These are phyloP conservation scores for Nyctanthes arbortristis DNA, from an alignment of 257 asterid species.

Conservation along the genomic window DNA sequence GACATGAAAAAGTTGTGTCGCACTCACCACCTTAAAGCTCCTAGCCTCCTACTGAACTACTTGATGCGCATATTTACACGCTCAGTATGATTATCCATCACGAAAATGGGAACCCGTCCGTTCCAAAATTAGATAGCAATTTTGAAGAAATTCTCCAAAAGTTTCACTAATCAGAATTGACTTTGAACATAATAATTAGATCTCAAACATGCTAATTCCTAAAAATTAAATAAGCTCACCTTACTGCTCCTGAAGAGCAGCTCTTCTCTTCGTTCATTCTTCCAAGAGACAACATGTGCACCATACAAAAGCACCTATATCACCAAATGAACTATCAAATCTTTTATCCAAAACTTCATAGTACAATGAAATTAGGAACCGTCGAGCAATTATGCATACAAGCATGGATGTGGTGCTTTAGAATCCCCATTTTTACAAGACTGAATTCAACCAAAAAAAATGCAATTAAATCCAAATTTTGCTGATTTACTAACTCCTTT, in stretches of 20 bases:
- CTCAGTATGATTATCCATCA: neutral
- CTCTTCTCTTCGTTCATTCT: constrained; percentile 77
- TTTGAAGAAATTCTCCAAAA: constrained; percentile 7
- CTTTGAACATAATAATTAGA: neutral
- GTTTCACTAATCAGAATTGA: neutral
- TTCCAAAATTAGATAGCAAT: neutral
- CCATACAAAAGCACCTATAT: constrained; percentile 70
- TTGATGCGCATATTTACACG: neutral
- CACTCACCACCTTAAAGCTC: neutral
- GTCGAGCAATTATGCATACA: neutral
- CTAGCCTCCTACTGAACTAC: neutral
- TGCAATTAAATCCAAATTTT: too few relatives aligned
- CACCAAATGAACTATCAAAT: constrained; percentile 22
- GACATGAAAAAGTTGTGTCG: neutral
- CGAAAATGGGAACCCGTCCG: constrained; percentile 2
- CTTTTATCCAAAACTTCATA: neutral
- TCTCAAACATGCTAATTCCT: neutral
- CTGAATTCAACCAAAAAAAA: too few relatives aligned
- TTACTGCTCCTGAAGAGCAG: constrained; percentile 62
- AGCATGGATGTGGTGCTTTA: neutral
- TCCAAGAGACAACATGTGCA: constrained; percentile 84
- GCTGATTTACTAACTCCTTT: too few relatives aligned
- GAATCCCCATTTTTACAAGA: too few relatives aligned
- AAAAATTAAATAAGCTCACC: constrained; percentile 43
- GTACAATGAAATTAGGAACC: neutral